Base-by-base conservation (phyloP, 768 basidiomycete genomes). In the Boletus rubropictus region DNA sequence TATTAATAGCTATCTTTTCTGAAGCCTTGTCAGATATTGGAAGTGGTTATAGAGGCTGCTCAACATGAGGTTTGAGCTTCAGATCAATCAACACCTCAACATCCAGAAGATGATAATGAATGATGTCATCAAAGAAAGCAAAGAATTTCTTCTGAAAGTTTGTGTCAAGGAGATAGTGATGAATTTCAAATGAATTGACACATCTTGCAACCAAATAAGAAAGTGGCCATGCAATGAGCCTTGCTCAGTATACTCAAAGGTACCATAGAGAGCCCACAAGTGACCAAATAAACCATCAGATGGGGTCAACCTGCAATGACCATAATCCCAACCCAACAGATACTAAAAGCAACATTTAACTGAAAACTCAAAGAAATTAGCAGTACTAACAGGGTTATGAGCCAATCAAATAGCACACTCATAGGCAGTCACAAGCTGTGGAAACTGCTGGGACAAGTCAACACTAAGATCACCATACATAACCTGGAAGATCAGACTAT, bases 141-240 rank as follows among this genome's bases (percentile, higher is more conserved):
- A 34, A 34, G 4, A 34, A 34, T 4, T 3, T 12, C 15, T 32
- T 32, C 31, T 32, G 31, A 14, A 5, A 32, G 1, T 32, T 3
- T 7, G 12, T 3, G 3, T 32, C 31, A 32, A 5, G 4, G 1
- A 32, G 15, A 2, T 15, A 1, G 5, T 15, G 14, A 7, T 32
- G 31, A 11, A 32, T 15, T 1, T 69, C 57, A 10, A 57, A 33
- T 1, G 69, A 67, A 56, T 71, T 71, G 1, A 58, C 6, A 0
- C 61, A 28, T 66, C 66, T 4, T 29, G 8, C 0, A 68, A 38
- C 52, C 65, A 69, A 5, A 69, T 39, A 1, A 66, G 24, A 48
- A 69, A 65, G 36, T 70, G 69, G 1, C 58, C 65, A 58, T 70
- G 69, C 1, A 65, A 44, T 3, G 25, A 33, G 0, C 62, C 64